Conservation (phyloP, 441 rosid genomes). For the Erysimum cheiri region DNA sequence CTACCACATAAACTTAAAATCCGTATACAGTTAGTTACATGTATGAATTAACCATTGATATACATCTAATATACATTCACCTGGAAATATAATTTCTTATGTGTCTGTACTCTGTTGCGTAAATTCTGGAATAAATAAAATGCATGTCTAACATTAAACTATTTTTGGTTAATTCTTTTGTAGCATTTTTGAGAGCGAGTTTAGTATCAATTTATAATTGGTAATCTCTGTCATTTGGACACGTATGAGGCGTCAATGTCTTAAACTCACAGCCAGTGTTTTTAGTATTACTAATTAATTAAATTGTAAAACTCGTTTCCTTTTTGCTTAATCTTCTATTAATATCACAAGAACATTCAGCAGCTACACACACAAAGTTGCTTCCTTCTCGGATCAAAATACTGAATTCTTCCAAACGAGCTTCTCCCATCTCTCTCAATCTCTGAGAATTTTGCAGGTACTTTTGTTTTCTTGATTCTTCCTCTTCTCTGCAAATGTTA, state of each 20-base stretch:
- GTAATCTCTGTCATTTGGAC: slow-evolving; percentile 30
- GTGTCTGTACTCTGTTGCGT: neutral
- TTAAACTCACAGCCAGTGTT: slow-evolving; percentile 33
- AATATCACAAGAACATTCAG: slow-evolving; percentile 26
- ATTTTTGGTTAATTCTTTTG: neutral
- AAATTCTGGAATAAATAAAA: neutral
- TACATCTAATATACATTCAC: neutral
- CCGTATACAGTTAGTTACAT: too few relatives aligned
- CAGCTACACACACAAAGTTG: slow-evolving; percentile 12
- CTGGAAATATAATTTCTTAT: slow-evolving; percentile 3
- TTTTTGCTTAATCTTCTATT: slow-evolving; percentile 35
- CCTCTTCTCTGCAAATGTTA: neutral
- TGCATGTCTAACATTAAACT: neutral
- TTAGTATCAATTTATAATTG: neutral
- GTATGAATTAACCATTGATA: neutral
- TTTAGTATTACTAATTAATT: neutral
- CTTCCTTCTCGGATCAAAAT: slow-evolving; percentile 37
- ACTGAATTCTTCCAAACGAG: slow-evolving; percentile 17
- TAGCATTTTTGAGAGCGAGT: neutral
- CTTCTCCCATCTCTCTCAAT: slow-evolving; percentile 18
- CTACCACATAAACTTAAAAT: too few relatives aligned
- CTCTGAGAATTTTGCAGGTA: slow-evolving; percentile 17
- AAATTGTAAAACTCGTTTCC: slow-evolving; percentile 3
- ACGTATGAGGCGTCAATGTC: slow-evolving; percentile 16
- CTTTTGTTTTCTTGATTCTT: neutral